phyloP scores from a whole-genome alignment of 2,329 filamentous ascomycete genomes.

The Pseudogymnoascus sp. region DNA sequence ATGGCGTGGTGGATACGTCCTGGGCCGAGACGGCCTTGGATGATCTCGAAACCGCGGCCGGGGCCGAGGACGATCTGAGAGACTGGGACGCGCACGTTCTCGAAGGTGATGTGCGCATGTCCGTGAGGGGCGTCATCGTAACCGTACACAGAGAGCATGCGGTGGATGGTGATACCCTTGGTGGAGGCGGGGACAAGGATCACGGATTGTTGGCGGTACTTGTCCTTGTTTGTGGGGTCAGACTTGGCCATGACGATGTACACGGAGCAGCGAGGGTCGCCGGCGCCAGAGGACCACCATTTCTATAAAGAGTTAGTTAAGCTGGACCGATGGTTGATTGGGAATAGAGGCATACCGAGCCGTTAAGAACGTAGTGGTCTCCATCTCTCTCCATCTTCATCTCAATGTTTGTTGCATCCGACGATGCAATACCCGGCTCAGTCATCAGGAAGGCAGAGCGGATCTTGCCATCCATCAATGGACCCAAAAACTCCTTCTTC shows the following conservation, averaged over 20 bases:
- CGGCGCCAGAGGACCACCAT: slow-evolving; percentile 98
- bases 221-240: slow-evolving; percentile 63
- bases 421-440: slow-evolving; percentile 79
- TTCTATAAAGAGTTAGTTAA: slow-evolving; percentile 47
- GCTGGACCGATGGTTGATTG: background rate
- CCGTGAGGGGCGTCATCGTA: slow-evolving; percentile 98
- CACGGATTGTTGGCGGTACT: slow-evolving; percentile 88
- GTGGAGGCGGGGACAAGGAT: slow-evolving; percentile 75
- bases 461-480: slow-evolving; percentile 75
- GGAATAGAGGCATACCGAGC: slow-evolving; percentile 47
- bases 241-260: slow-evolving; percentile 97
- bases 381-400: slow-evolving; percentile 75
- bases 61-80: slow-evolving; percentile 83
- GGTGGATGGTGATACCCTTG: slow-evolving; percentile 82
- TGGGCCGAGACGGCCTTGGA: slow-evolving; percentile 90
- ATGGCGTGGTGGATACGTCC: slow-evolving; percentile 98
- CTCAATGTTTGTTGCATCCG: slow-evolving; percentile 88
- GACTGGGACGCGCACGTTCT: slow-evolving; percentile 79
- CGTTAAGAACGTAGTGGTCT: slow-evolving; percentile 84
- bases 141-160: slow-evolving; percentile 89
- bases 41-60: slow-evolving; percentile 94
- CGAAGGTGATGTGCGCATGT: slow-evolving; percentile 85
- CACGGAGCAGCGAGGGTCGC: slow-evolving; percentile 82
- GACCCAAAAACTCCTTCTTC: slow-evolving; percentile 75
- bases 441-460: slow-evolving; percentile 91